Conservation (phyloP, 148 eudicot genomes). For the Silene uniflora region DNA sequence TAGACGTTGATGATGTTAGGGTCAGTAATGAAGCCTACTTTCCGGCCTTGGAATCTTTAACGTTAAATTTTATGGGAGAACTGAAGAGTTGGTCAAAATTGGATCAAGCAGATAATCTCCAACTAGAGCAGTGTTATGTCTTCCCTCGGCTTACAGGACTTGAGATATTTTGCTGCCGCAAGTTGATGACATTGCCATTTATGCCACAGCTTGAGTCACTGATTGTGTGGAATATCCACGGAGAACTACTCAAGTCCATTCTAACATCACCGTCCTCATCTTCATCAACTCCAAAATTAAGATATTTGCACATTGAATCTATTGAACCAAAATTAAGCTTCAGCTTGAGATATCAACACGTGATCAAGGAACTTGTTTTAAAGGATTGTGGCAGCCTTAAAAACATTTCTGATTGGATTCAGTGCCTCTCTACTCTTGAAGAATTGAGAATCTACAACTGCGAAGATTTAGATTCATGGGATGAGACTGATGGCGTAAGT, state of each 20-base stretch:
- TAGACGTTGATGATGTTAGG: not conserved
- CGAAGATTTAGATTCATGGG: conserved; percentile 14
- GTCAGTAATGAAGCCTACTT: conserved; percentile 1
- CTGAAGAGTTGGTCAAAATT: conserved; percentile 13
- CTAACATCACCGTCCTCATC: not conserved
- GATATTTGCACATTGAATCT: not conserved
- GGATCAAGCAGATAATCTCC: not conserved
- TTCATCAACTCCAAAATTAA: not conserved
- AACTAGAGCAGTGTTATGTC: not conserved
- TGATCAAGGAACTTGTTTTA: conserved; percentile 7
- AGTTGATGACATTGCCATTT: conserved; percentile 15
- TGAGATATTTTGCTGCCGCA: conserved; percentile 1
- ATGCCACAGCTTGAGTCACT: conserved; percentile 17
- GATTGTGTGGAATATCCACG: not conserved
- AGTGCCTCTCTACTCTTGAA: conserved; percentile 9
- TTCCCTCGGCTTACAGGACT: conserved; percentile 17
- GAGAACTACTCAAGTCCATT: conserved; percentile 11
- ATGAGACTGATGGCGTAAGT: not conserved
- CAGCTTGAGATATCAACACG: not conserved
- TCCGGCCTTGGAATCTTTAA: conserved; percentile 7
- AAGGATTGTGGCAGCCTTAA: conserved; percentile 6
- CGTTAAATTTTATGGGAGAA: not conserved
- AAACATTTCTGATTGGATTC: conserved; percentile 8
- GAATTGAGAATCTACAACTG: conserved; percentile 8
- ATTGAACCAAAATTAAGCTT: not conserved